Base-by-base conservation (phyloP, 164 flowering plant genomes). In the Chloranthus sessilifolius region DNA sequence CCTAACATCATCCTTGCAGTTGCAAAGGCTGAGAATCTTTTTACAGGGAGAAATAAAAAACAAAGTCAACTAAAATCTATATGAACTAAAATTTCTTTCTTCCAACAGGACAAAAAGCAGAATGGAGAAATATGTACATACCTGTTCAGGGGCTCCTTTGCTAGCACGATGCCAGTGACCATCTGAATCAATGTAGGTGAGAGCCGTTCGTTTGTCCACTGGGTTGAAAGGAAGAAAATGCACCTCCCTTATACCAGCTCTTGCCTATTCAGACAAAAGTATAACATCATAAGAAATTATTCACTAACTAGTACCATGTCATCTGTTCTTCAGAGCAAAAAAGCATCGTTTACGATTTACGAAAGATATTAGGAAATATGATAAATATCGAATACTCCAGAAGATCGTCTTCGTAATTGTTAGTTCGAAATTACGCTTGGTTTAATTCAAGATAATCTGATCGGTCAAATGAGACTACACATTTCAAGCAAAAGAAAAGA, bases 131-230 rank as follows among this genome's bases (percentile, higher is more conserved):
- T 11, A 35, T n/a, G 1, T n/a, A n/a, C n/a, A 11, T 47, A 68
- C 73, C 69, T 68, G 74, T 39, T 70, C 75, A 46, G 75, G 75
- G 19, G 75, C 75, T 34, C 75, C 75, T 50, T 67, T 71, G 59
- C 75, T 71, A 15, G 75, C 72, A 20, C 75, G 62, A 47, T 71
- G 75, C 75, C 75, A 71, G 29, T 19, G 67, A 22, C 66, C 69
- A 33, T 67, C 66, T 25, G 43, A 14, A 4, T 71, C 75, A 48
- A 67, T 67, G n/a, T 71, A 71, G 35, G 75, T 67, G 7, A 71
- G 64, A 33, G 75, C 75, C 44, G 75, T 71, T 50, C 75, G 52
- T 58, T 71, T 71, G 44, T 71, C 75, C 28, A 71, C 75, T 14
- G 75, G 75, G 46, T 71, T 71, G 49, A 71, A 71, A 14, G 75